Evolutionary conservation across 768 basidiomycete species (phyloP).

Genomic region (Gelatoporia subvermispora): DNA sequence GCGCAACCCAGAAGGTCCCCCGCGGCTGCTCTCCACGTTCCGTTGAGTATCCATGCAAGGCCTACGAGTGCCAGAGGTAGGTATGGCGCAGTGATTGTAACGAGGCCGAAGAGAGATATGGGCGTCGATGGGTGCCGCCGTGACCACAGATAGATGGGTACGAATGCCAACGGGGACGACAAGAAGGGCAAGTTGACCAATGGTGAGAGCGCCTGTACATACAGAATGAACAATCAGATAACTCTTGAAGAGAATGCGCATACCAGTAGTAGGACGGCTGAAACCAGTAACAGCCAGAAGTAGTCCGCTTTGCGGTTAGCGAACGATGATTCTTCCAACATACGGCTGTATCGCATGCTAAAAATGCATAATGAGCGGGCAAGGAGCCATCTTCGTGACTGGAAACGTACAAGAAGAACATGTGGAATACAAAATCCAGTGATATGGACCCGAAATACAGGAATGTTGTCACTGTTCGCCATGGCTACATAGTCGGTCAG

Average conservation of each 20-base stretch:
- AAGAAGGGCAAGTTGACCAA: slow-evolving; percentile 91
- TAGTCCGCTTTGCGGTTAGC: slow-evolving; percentile 90
- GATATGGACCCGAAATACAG: slow-evolving; percentile 94
- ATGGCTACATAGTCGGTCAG: slow-evolving; percentile 46
- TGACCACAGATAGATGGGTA: slow-evolving; percentile 97
- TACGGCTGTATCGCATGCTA: slow-evolving; percentile 95
- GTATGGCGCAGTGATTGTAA: slow-evolving; percentile 95
- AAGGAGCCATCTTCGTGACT: not conserved
- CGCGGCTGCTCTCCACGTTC: slow-evolving; percentile 79
- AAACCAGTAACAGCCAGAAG: slow-evolving; percentile 88
- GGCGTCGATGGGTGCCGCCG: slow-evolving; percentile 89
- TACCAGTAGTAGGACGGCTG: slow-evolving; percentile 82
- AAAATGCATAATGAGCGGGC: not conserved
- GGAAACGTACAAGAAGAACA: slow-evolving; percentile 92
- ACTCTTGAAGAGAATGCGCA: slow-evolving; percentile 21
- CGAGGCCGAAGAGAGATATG: slow-evolving; percentile 92
- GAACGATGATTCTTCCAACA: slow-evolving; percentile 96
- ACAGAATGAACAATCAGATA: slow-evolving; percentile 4
- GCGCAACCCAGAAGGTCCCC: slow-evolving; percentile 81
- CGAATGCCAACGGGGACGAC: slow-evolving; percentile 88
- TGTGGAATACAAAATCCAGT: slow-evolving; percentile 91
- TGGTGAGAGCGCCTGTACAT: slow-evolving; percentile 66
- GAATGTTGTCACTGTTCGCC: slow-evolving; percentile 88
- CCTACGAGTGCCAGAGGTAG: slow-evolving; percentile 88
- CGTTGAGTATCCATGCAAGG: slow-evolving; percentile 80